Percentiles rank a stretch among this genome's conserved stretches.
Evolutionary conservation across 495 filamentous ascomycete genomes (phyloP).

Genomic region (Neurospora sp.): DNA sequence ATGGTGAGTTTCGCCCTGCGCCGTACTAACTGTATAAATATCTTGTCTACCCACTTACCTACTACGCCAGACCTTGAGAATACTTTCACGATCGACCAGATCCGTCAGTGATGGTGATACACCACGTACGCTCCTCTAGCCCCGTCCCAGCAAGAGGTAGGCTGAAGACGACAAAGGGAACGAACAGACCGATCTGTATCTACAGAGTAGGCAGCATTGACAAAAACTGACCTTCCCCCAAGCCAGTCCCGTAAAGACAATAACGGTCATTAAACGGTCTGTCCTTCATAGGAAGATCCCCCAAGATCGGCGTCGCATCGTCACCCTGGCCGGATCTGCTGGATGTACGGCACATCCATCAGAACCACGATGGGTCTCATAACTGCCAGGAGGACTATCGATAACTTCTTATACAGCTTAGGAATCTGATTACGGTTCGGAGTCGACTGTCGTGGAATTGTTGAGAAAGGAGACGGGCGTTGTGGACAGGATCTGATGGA

Average conservation of each 20-base stretch:
- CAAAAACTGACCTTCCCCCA: background rate
- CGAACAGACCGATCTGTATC: background rate
- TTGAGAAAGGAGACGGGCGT: background rate
- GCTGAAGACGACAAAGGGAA: background rate
- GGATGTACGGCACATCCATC: background rate
- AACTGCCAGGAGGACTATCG: background rate
- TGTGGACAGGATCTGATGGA: background rate
- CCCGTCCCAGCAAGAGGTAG: background rate
- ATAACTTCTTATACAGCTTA: background rate
- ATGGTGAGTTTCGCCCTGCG: background rate
- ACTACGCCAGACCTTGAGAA: background rate
- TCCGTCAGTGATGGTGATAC: background rate
- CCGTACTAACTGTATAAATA: background rate
- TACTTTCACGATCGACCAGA: background rate
- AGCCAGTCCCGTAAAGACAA: background rate
- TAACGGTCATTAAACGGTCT: background rate
- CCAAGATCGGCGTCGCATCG: background rate
- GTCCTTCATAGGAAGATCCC: background rate
- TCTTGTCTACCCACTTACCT: background rate
- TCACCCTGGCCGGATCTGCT: background rate
- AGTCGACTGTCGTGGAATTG: background rate
- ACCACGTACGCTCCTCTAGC: background rate
- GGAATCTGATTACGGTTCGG: background rate
- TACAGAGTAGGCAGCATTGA: background rate
- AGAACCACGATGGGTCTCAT: background rate